Percentiles rank a stretch among this genome's conserved stretches.
Conservation (phyloP, 257 asterid species). For the Solanum medicagineum region DNA sequence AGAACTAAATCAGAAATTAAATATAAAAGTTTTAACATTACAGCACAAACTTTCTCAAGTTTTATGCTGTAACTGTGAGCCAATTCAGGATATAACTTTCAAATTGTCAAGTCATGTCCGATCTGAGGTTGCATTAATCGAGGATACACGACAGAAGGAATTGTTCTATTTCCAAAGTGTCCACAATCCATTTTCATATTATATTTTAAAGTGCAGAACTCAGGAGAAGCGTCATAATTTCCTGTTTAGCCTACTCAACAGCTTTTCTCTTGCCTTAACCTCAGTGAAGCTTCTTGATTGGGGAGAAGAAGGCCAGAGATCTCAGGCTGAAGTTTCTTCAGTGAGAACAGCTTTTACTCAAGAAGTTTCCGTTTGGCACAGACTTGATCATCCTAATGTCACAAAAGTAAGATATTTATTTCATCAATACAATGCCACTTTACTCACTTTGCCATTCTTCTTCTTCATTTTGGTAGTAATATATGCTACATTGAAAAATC, state of each 20-base stretch:
- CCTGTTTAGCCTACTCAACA: neutral
- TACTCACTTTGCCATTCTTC: neutral
- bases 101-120: neutral
- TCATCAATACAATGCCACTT: neutral
- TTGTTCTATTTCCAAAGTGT: neutral
- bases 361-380: slow-evolving; percentile 90
- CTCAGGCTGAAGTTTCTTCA: slow-evolving; percentile 47
- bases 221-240: neutral
- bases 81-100: neutral
- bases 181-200: neutral
- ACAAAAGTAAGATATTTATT: slow-evolving; percentile 45
- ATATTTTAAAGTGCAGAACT: neutral
- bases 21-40: neutral
- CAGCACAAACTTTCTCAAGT: neutral
- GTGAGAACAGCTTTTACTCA: slow-evolving; percentile 65
- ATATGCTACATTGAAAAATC: neutral
- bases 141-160: too few species aligned
- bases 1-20: neutral
- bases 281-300: slow-evolving; percentile 79
- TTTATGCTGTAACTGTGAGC: neutral
- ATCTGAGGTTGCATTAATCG: too few species aligned
- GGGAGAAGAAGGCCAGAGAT: slow-evolving; percentile 82
- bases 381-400: slow-evolving; percentile 84
- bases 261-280: neutral
- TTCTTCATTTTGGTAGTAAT: neutral